Evolutionary conservation across 2,329 filamentous ascomycete genomes (phyloP), one percentile per base, ranked within the genome.

Genomic region (Pseudogymnoascus sp.): DNA sequence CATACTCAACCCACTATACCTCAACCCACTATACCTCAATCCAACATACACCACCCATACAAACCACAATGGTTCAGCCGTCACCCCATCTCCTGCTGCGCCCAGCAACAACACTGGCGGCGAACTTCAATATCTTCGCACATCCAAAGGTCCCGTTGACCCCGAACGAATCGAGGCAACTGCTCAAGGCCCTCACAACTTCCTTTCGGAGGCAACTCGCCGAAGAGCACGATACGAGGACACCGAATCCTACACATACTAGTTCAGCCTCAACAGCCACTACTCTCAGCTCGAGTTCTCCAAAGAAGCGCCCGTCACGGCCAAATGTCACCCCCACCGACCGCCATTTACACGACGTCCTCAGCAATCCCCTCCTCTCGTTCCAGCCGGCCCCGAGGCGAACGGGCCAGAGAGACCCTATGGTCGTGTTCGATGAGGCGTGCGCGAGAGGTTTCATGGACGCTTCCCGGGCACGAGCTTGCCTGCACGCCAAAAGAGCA

Each of bases 181-280:
- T 89, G 6, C 79, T 89, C 41, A 79, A 77, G 61, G 77, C 85
- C 19, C 79, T 89, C 66, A 87, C 84, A 22, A 80, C 78, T 41
- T 88, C 85, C 11, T 89, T 89, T 72, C 80, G 84, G 67, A 77
- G 80, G 60, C 84, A 88, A 64, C 79, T 89, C 43, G 85, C 89
- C 69, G 78, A 76, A 61, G 80, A 82, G 64, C 81, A 87, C 73
- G 63, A 61, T n/a, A 46, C 37, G n/a, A 56, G 50, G 33, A 22
- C 53, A 12, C 33, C 81, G 80, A 16, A 70, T 72, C 33, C 12
- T 50, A 6, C 14, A 28, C 43, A 50, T 5, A 50, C 8, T 16
- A 24, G 24, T 7, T 10, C 24, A 4, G 43, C 24, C 8, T 66
- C 69, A n/a, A 65, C 66, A 41, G 62, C 63, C 12, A 35, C 68